A percentile compares a stretch with the other conserved stretches of the same genome.
These are phyloP conservation scores for Cnidoscolus chayamansa DNA, from an alignment of 441 rosid species.

Conservation along the genomic window DNA sequence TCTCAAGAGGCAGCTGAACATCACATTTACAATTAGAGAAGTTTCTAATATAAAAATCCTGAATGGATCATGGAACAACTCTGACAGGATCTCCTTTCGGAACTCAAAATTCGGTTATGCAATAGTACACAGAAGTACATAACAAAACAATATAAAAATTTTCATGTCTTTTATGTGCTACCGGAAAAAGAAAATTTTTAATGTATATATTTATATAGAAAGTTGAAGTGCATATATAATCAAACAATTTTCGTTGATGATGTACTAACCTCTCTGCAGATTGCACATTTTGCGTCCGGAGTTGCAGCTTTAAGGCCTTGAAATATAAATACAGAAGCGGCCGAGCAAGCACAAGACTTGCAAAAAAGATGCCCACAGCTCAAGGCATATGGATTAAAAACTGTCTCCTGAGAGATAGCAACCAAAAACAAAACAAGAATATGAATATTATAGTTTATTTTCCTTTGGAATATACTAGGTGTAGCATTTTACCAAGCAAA, in stretches of 20 bases:
- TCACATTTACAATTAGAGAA: not conserved
- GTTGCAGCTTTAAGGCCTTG: conserved; percentile 69
- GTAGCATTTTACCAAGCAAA: conserved; percentile 60
- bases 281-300: conserved; percentile 62
- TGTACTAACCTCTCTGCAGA: conserved; percentile 77
- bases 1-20: not conserved
- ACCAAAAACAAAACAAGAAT: not conserved
- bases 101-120: not conserved
- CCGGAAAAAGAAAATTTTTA: too few relatives aligned
- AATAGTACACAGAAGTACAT: not conserved
- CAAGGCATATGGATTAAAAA: conserved; percentile 80
- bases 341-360: conserved; percentile 82
- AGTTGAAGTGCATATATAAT: not conserved
- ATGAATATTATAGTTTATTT: not conserved
- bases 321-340: conserved; percentile 68
- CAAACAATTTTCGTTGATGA: not conserved
- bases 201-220: too few relatives aligned
- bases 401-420: conserved; percentile 50
- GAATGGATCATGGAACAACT: not conserved
- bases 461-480: conserved; percentile 2
- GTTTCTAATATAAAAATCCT: not conserved
- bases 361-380: conserved; percentile 89
- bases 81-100: not conserved
- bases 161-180: not conserved
- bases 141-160: not conserved